Percentiles rank a stretch among this genome's conserved stretches.
These are phyloP conservation scores for Phoma sp. DNA, from an alignment of 2,329 filamentous ascomycete genomes.

Conservation along the genomic window DNA sequence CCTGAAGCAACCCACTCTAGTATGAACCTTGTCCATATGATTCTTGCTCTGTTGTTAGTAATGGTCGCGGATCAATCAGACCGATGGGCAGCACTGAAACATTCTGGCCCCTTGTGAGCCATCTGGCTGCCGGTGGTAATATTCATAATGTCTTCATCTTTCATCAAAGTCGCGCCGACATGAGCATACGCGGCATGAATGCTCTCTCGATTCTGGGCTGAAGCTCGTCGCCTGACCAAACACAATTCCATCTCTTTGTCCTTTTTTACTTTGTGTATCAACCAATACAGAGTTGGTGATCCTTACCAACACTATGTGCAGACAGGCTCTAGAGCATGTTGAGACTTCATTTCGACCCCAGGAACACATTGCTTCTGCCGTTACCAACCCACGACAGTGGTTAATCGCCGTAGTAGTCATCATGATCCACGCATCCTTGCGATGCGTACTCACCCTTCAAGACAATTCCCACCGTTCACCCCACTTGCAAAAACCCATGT, in stretches of 20 bases:
- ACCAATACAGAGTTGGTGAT: neutral
- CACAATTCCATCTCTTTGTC: neutral
- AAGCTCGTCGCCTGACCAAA: neutral
- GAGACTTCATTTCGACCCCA: neutral
- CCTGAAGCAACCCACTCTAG: neutral
- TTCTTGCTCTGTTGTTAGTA: neutral
- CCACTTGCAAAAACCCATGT: neutral
- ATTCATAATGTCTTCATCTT: neutral
- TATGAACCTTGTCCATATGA: neutral
- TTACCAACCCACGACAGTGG: neutral
- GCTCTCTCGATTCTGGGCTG: neutral
- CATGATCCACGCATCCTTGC: neutral
- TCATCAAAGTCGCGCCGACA: neutral
- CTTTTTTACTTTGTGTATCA: neutral
- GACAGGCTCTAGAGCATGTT: neutral
- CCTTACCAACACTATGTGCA: neutral
- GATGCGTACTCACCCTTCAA: neutral
- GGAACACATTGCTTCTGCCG: neutral
- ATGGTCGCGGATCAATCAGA: neutral
- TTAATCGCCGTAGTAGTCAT: neutral
- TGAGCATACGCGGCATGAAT: neutral
- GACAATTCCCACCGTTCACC: neutral
- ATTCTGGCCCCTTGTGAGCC: neutral
- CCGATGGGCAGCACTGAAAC: neutral
- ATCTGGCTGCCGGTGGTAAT: neutral